These are phyloP conservation scores for Leptomonas seymouri DNA, from an alignment of 208 protist genomes.

Conservation along the genomic window DNA sequence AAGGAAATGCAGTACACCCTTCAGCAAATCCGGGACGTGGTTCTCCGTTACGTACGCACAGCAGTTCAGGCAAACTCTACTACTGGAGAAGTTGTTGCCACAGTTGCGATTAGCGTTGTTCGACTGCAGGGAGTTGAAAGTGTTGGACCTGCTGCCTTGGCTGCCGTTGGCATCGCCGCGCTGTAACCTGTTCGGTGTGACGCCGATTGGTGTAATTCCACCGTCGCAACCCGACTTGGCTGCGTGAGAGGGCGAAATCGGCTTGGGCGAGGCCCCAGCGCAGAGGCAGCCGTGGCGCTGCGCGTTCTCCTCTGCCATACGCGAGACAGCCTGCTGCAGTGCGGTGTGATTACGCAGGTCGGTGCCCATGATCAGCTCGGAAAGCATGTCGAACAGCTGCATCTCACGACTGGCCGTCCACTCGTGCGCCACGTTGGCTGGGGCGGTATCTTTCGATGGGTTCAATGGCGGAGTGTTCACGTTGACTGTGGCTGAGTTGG, in stretches of 20 bases:
- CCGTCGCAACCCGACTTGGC: neutral
- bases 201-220: neutral
- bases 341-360: conserved; percentile 57
- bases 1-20: conserved; percentile 55
- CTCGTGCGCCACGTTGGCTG: conserved; percentile 19
- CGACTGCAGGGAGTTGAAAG: neutral
- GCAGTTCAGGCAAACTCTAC: conserved; percentile 33
- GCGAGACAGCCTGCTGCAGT: conserved; percentile 29
- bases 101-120: neutral
- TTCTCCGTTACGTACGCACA: conserved; percentile 56
- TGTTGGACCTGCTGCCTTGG: neutral
- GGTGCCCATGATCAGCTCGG: conserved; percentile 63
- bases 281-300: conserved; percentile 49
- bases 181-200: neutral
- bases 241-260: neutral
- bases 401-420: conserved; percentile 48
- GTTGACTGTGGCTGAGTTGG: conserved; percentile 3
- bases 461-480: neutral
- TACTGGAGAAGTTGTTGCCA: neutral
- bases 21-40: conserved; percentile 55
- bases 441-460: conserved; percentile 13
- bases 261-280: neutral
- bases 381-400: conserved; percentile 51
- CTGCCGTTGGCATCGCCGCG: conserved; percentile 3
- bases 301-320: conserved; percentile 42